Evolutionary conservation across 1,284 basidiomycete genomes (phyloP).

Genomic region (Mycosarcoma mackinlayi): DNA sequence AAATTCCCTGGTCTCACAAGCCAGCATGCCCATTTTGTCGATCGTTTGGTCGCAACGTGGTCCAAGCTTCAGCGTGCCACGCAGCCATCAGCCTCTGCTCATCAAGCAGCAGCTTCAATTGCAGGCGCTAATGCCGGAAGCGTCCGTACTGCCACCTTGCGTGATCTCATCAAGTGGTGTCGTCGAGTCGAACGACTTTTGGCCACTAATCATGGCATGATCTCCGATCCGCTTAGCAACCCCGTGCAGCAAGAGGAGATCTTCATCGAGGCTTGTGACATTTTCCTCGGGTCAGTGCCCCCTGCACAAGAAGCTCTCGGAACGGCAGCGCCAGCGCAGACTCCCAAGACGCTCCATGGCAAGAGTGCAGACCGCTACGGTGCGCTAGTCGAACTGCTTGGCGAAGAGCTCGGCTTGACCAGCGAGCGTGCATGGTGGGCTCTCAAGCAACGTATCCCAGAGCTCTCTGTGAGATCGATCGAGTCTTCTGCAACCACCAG

Average conservation of each 20-base stretch:
- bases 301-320: constrained; percentile 13
- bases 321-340: background rate
- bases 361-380: constrained; percentile 42
- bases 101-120: constrained; percentile 7
- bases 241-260: constrained; percentile 86
- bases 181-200: constrained; percentile 76
- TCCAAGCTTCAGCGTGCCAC: constrained; percentile 43
- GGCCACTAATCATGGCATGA: constrained; percentile 17
- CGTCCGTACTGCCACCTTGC: constrained; percentile 72
- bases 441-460: constrained; percentile 54
- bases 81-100: constrained; percentile 30
- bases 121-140: constrained; percentile 25
- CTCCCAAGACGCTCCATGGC: constrained; percentile 18
- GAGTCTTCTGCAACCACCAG: background rate
- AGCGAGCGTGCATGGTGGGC: constrained; percentile 59
- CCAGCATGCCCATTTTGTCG: constrained; percentile 31
- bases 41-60: constrained; percentile 59
- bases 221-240: constrained; percentile 72
- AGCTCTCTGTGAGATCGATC: constrained; percentile 42
- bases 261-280: constrained; percentile 87
- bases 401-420: constrained; percentile 53
- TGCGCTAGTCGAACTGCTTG: constrained; percentile 49
- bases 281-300: constrained; percentile 81
- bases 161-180: constrained; percentile 91
- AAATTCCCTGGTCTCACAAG: constrained; percentile 40